Conservation (phyloP, 345 rosid genomes). For the Clarkia xantiana region DNA sequence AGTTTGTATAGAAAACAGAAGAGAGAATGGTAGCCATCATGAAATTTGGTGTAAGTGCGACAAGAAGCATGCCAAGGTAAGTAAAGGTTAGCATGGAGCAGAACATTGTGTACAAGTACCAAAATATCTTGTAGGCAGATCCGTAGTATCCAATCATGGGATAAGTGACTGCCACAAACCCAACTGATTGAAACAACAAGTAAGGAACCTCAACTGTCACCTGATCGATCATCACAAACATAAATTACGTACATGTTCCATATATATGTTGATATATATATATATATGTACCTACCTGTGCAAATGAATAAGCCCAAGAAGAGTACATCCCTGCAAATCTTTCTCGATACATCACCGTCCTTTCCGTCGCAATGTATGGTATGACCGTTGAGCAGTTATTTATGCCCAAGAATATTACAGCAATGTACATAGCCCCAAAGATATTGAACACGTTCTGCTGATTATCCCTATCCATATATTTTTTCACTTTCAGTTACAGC, state of each 20-base stretch:
- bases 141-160: slow-evolving; percentile 56
- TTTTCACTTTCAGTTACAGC: no score
- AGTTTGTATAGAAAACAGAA: slow-evolving; percentile 23
- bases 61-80: slow-evolving; percentile 53
- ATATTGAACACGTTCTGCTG: slow-evolving; percentile 57
- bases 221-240: no score
- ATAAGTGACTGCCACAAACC: slow-evolving; percentile 32
- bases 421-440: slow-evolving; percentile 34
- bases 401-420: slow-evolving; percentile 44
- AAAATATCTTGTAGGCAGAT: slow-evolving; percentile 41
- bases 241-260: no score
- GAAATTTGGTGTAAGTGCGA: slow-evolving; percentile 51
- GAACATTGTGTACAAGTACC: slow-evolving; percentile 55
- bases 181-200: slow-evolving; percentile 24
- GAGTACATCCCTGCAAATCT: slow-evolving; percentile 83
- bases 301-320: slow-evolving; percentile 49
- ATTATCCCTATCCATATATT: slow-evolving; percentile 32
- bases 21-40: slow-evolving; percentile 38
- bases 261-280: no score
- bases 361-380: slow-evolving; percentile 39
- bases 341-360: slow-evolving; percentile 60
- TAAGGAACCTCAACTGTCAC: slow-evolving; percentile 67
- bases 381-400: slow-evolving; percentile 50
- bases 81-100: slow-evolving; percentile 35
- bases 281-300: no score